Base-by-base conservation (phyloP, 140 eudicot species). In the Flaveria floridana region DNA sequence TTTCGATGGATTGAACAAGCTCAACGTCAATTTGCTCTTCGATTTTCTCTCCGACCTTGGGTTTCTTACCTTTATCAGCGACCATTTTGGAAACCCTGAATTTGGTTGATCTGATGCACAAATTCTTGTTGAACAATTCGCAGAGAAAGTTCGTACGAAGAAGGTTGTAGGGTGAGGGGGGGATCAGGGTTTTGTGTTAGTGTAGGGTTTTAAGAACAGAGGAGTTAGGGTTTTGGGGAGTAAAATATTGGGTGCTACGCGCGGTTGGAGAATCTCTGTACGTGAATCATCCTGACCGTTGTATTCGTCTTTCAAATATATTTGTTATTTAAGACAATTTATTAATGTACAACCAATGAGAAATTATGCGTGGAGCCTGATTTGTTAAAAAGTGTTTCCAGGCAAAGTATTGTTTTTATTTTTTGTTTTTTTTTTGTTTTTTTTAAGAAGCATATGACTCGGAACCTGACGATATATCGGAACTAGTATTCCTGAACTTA, bases 151-250 rank as follows among this genome's bases (percentile, higher is more conserved):
- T 7, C 19, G 56, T 50, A 6, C 7, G 18, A 50, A 14, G 56
- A 50, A 14, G 6, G 15, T 53, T 53, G 6, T 53, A n/a, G 3
- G 8, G 20, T 30, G 37, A 30, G 3, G 1, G 62, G 6, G 1
- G 11, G 62, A 55, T 55, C 28, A 19, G 19, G 68, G 70, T 64
- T 64, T 34, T 15, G 25, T 2, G 70, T 15, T 64, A 19, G 19
- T 30, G 62, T 64, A 64, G 70, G 70, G 70, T 64, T 64, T 64
- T 64, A 64, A 64, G 68, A 61, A 61, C 10, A 34, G 8, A n/a
- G 8, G 25, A 64, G n/a, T 64, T 64, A 64, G 70, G 70, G 70
- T 64, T 63, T 63, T 14, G 68, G 68, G 68, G 21, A 61, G 20
- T 62, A 12, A 26, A 26, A 7, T 28, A 62, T 62, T 15, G 12